A percentile compares a stretch with the other conserved stretches of the same genome.
Conservation (phyloP, 805 yeast genomes). For the Geotrichum ghanense region DNA sequence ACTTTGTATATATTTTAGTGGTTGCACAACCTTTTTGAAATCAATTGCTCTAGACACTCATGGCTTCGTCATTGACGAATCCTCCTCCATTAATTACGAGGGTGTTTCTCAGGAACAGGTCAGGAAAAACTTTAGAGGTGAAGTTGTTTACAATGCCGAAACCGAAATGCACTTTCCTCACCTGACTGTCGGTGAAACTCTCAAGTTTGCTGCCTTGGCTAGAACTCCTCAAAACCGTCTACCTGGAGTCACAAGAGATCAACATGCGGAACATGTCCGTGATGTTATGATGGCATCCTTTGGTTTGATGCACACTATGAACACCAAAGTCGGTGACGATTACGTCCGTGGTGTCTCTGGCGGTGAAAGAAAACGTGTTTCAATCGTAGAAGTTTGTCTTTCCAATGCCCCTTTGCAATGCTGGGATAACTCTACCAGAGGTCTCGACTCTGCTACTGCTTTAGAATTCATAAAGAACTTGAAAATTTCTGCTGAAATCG, state of each 20-base stretch:
- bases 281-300: conserved; percentile 42
- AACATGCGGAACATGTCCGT: conserved; percentile 36
- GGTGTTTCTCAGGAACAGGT: conserved; percentile 27
- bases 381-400: conserved; percentile 66
- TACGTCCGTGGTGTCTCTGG: conserved; percentile 68
- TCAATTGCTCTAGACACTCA: conserved; percentile 34
- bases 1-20: conserved; percentile 20
- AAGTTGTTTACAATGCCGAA: conserved; percentile 61
- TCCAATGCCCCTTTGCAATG: conserved; percentile 53
- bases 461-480: conserved; percentile 59
- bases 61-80: conserved; percentile 41
- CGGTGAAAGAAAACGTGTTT: conserved; percentile 78
- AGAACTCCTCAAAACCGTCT: conserved; percentile 53
- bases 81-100: conserved; percentile 44
- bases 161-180: conserved; percentile 68
- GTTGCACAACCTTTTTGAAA: conserved; percentile 58
- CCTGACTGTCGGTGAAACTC: conserved; percentile 62
- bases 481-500: conserved; percentile 44
- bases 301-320: conserved; percentile 48
- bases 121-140: conserved; percentile 46
- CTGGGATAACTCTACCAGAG: conserved; percentile 81
- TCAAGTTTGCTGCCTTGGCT: conserved; percentile 57
- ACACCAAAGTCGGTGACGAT: conserved; percentile 53
- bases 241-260: conserved; percentile 34
- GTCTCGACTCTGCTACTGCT: conserved; percentile 77